A percentile compares a stretch with the other conserved stretches of the same genome.
These are phyloP conservation scores for Anisogramma anomala DNA, from an alignment of 2,329 filamentous ascomycete genomes.

Conservation along the genomic window DNA sequence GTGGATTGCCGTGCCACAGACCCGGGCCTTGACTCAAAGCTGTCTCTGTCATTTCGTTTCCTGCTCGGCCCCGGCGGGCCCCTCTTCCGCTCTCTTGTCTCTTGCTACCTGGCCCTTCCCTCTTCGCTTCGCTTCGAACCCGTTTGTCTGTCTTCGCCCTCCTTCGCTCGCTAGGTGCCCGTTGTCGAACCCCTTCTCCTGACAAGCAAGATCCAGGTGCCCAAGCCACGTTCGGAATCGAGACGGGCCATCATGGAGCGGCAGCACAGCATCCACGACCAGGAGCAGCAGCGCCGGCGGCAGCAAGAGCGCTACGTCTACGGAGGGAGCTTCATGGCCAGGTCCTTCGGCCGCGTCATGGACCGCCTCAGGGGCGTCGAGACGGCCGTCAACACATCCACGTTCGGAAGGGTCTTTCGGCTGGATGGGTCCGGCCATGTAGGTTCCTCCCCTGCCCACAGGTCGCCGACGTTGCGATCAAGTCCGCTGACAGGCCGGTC, in stretches of 20 bases:
- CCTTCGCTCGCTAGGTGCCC: not conserved
- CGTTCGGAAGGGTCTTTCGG: slow-evolving; percentile 46
- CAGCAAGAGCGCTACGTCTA: slow-evolving; percentile 5
- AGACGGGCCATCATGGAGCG: not conserved
- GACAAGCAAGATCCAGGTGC: not conserved
- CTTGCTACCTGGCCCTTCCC: not conserved
- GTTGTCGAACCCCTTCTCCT: not conserved
- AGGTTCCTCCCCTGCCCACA: not conserved
- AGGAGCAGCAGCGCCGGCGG: slow-evolving; percentile 1
- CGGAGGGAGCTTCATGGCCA: slow-evolving; percentile 5
- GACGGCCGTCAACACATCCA: slow-evolving; percentile 24
- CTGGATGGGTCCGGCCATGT: slow-evolving; percentile 51
- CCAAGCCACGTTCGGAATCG: not conserved
- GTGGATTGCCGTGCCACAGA: slow-evolving; percentile 2
- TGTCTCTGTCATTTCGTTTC: slow-evolving; percentile 7
- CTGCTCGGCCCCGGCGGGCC: slow-evolving; percentile 1
- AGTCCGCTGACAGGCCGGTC: not conserved
- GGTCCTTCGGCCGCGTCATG: slow-evolving; percentile 6
- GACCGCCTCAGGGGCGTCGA: slow-evolving; percentile 18
- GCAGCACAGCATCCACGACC: slow-evolving; percentile 1
- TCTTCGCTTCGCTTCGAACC: not conserved
- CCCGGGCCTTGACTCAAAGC: slow-evolving; percentile 4
- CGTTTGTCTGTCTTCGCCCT: not conserved
- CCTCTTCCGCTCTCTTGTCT: not conserved
- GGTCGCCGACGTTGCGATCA: no score